Evolutionary conservation across 1,284 basidiomycete genomes (phyloP).

Genomic region (Trichosporon faecale): DNA sequence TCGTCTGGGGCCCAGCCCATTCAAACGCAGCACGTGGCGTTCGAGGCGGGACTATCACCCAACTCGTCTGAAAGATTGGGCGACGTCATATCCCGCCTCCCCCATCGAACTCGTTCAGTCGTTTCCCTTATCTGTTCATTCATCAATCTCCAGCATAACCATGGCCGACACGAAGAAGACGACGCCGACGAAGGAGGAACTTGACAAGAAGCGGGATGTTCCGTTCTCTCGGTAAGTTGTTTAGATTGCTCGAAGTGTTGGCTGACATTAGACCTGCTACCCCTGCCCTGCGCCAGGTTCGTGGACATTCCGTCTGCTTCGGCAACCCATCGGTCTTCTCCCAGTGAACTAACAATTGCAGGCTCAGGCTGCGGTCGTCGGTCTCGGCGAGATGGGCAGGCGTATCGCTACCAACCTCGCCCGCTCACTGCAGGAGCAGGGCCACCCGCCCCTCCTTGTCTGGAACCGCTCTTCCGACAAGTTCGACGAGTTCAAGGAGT

Average conservation of each 20-base stretch:
- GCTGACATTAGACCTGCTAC: constrained; percentile 36
- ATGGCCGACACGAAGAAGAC: constrained; percentile 8
- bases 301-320: background rate
- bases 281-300: constrained; percentile 24
- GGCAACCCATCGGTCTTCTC: background rate
- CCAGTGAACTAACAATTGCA: constrained; percentile 4
- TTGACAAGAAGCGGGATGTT: constrained; percentile 18
- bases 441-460: constrained; percentile 47
- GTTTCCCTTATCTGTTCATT: background rate
- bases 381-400: constrained; percentile 52
- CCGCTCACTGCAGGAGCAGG: constrained; percentile 23
- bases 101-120: background rate
- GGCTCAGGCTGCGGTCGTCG: constrained; percentile 47
- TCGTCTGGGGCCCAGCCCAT: constrained; percentile 3
- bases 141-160: background rate
- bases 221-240: constrained; percentile 47
- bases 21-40: background rate
- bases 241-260: background rate
- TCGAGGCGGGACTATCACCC: background rate
- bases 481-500: constrained; percentile 40
- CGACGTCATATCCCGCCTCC: constrained; percentile 5
- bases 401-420: constrained; percentile 51
- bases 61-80: background rate
- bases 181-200: background rate
- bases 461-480: constrained; percentile 48